Base-by-base conservation (phyloP, 1,284 basidiomycete species). In the Amylostereum areolatum region DNA sequence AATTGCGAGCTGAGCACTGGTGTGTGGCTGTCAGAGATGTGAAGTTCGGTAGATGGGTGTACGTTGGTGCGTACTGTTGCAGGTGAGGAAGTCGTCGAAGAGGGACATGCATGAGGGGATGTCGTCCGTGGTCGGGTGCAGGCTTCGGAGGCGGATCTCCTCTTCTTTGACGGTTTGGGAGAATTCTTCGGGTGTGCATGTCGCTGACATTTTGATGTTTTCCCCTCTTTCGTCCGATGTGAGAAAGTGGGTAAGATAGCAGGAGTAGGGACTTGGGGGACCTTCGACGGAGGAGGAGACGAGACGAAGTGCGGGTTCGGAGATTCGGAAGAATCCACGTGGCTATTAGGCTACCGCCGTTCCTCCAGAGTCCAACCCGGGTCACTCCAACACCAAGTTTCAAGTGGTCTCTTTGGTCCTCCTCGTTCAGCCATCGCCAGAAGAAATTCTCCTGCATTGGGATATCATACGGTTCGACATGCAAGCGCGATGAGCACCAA, bases 1-100 rank as follows among this genome's bases (percentile, higher is more conserved):
- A 95, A 67, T 66, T 97, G 95, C 7, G 82, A 80, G 30, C 84
- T 80, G 35, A 97, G 75, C 37, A 85, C 93, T 94, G 57, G 24
- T 33, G 51, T 28, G 45, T 40, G 48, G 44, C 12, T 10, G 2
- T 29, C 9, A 24, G 24, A 49, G 43, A 46, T 18, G 27, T 44
- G 36, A 49, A 40, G 35, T 35, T 47, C 10, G 46, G 42, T 35
- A 10, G 27, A 28, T 33, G 24, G 29, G 10, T 43, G 5, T 10
- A 12, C 37, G 33, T 28, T 29, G 25, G 41, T 24, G 62, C 75
- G 53, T 56, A 83, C 91, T 80, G 62, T 89, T 83, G 65, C 91
- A 94, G 35, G 78, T 75, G 47, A 93, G 67, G 66, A 88, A 92
- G 27, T 82, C 80, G 64, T 94, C 90, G 52, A 94, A 81, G 11